Evolutionary conservation across 192 early-diverging fungal genomes (phyloP), one percentile per base, ranked within the genome.

Genomic region (Coemansia sp.): DNA sequence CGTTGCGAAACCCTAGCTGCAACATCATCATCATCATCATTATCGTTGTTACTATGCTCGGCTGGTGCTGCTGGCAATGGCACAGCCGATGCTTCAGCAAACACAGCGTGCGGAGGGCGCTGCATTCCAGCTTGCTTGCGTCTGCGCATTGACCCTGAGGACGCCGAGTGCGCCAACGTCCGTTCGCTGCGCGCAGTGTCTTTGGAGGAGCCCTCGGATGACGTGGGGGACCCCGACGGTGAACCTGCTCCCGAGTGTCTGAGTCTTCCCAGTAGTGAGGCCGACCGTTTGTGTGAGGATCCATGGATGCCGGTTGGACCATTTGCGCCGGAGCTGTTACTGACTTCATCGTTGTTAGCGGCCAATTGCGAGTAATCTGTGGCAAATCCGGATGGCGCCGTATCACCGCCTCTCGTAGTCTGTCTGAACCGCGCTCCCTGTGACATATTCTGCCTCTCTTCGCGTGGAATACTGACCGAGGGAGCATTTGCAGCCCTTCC

Each of bases 191-290:
- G 71, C 32, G 74, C 13, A 3, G 42, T 68, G 49, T 74, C 71
- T 13, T 70, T 68, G 39, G 76, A 78, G 13, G 76, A 78, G 48
- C 65, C 38, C 22, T 79, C 77, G 8, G 77, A 74, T 16, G 77
- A 75, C 48, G 77, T 80, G 4, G 77, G 77, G 6, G 77, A 80
- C 9, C 64, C 64, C 12, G 76, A 22, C 0, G 76, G 76, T n/a
- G 76, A 78, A 17, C 48, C 50, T 22, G 51, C 11, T 0, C 48
- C 68, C 5, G 71, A 19, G n/a, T 68, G 64, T 4, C 71, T 63
- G 12, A 79, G 54, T 2, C 76, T 37, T 17, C 64, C 56, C 1
- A 79, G 61, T 16, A 78, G 40, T 2, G 76, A 78, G 2, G 54
- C 70, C 0, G 76, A 78, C 20, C 76, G 66, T 6, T 58, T 14